Evolutionary conservation across 768 basidiomycete species (phyloP).

Genomic region (Lactarius trivialis): DNA sequence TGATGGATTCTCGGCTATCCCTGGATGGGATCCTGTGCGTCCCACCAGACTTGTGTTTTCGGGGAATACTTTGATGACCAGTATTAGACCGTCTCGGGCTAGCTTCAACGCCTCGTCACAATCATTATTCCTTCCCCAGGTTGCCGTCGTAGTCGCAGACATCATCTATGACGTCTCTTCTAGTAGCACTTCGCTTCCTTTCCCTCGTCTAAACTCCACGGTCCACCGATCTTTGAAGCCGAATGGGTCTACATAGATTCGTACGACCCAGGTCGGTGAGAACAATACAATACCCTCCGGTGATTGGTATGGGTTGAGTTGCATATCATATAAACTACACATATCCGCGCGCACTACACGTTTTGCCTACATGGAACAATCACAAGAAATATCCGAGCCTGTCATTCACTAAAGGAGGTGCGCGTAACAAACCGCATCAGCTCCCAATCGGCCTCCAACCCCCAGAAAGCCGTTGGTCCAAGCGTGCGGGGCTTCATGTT

Average conservation of each 20-base stretch:
- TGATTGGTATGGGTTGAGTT: not conserved
- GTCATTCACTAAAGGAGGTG: not conserved
- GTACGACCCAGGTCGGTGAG: constrained; percentile 23
- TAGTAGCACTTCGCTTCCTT: no score
- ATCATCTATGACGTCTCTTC: no score
- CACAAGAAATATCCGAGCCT: not conserved
- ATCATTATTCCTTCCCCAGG: no score
- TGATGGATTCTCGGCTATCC: no score
- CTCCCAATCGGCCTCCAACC: constrained; percentile 83
- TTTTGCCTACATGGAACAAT: not conserved
- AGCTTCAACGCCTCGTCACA: not conserved
- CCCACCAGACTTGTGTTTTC: no score
- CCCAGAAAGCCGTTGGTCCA: constrained; percentile 78
- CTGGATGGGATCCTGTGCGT: no score
- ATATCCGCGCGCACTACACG: not conserved
- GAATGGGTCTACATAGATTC: no score
- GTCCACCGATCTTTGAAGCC: no score
- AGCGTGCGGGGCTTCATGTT: constrained; percentile 98
- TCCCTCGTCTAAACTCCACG: no score
- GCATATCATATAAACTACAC: not conserved
- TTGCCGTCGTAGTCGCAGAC: no score
- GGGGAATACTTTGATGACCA: no score
- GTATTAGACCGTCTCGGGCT: no score
- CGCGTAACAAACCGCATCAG: constrained; percentile 48
- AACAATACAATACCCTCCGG: not conserved